Base-by-base conservation (phyloP, 2,329 filamentous ascomycete species). In the Aspergillus hortae region DNA sequence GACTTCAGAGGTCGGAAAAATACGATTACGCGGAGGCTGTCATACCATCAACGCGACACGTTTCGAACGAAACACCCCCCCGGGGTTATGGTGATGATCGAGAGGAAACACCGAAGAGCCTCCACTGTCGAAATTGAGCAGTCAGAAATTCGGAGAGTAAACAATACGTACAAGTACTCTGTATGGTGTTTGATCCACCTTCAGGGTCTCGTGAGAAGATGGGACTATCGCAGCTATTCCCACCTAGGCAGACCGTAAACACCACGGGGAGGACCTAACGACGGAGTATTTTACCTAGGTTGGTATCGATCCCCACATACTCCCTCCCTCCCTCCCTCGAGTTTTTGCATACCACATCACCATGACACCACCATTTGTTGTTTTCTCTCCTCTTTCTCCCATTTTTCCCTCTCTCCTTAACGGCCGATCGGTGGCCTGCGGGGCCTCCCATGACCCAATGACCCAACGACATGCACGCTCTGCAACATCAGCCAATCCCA, bases 141-240 rank as follows among this genome's bases (percentile, higher is more conserved):
- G 48, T 56, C 54, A 49, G 52, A 55, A 55, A 51, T 9, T 30
- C 35, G 14, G 35, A 17, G 35, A 17, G 35, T 38, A 38, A 38
- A 38, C 12, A 38, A 38, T n/a, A 50, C 40, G 23, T 17, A 17
- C 17, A 17, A 17, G 17, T 19, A 45, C 30, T 45, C 40, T 41
- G 44, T 32, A 50, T 23, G 35, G 43, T 52, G 47, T 49, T 42
- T 46, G 50, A 50, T 54, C 50, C 55, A 55, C 53, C 15, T 21
- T 21, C 42, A 44, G 43, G 52, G 53, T 57, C 56, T 56, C 48
- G 56, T 57, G 56, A 57, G 44, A 50, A 46, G 27, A 30, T 30
- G 27, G 27, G 6, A 30, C 27, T 11, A 30, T 30, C 27, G 27
- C 27, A 9, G 12, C 35, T 38, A 38, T n/a, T n/a, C 35, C 15